Base-by-base conservation (phyloP, 805 yeast species). In the Metschnikowia shivogae region DNA sequence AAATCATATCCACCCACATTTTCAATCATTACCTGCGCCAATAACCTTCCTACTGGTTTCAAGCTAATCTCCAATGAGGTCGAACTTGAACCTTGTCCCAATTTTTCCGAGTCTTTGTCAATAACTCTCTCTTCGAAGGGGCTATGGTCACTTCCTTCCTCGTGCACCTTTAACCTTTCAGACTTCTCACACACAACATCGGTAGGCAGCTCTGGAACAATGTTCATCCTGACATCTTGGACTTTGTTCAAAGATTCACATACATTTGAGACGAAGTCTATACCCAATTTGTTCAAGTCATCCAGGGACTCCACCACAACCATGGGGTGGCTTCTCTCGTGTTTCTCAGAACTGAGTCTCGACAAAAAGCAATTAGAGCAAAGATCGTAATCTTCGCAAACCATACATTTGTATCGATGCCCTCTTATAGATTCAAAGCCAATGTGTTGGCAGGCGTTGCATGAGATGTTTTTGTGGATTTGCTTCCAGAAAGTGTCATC, bases 381-480 rank as follows among this genome's bases (percentile, higher is more conserved):
- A 17, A 52, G 49, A 30, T 54, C 56, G 24, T 48, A 54, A 28
- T 54, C 45, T 10, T 35, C 29, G 24, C 57, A 54, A 8, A 50
- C 39, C 42, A 46, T 36, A 34, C 57, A 54, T 29, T 52, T 52
- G 43, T 43, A 54, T 14, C 57, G 45, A 33, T n/a, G 26, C 3
- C 57, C 57, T 4, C 13, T n/a, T 19, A 54, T 45, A 10, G 11
- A 27, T 4, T 13, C 33, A 5, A 31, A 14, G 19, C 34, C 30
- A 6, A 47, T 43, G 1, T 68, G 70, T 46, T 51, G 42, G 42
- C 75, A 71, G n/a, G 52, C 43, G 46, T 70, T 73, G 43, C 75
- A 70, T 24, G 64, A 50, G 28, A 65, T 59, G 39, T 55, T 47
- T 3, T 41, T 29, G 44, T 70, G 73, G 5, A 59, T 49, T 7